phyloP scores from a whole-genome alignment of 495 filamentous ascomycete species.

The Hypoxylon perforatum region DNA sequence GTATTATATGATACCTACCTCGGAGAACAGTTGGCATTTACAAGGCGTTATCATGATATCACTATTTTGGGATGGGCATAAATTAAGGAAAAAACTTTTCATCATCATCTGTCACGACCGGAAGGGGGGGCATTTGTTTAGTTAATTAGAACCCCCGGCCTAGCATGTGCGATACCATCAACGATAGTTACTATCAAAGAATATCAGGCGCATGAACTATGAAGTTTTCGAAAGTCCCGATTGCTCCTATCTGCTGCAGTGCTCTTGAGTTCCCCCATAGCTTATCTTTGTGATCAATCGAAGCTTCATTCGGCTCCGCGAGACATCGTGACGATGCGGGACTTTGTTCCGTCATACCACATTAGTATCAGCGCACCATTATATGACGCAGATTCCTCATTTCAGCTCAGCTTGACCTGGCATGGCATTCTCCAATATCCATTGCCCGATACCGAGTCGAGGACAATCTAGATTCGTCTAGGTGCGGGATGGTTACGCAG shows the following conservation, averaged over 20 bases:
- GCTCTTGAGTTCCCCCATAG: not conserved
- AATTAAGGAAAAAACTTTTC: conserved; percentile 28
- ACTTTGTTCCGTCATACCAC: too few relatives aligned
- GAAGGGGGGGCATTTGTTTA: conserved; percentile 36
- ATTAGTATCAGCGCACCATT: too few relatives aligned
- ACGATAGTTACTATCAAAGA: conserved; percentile 22
- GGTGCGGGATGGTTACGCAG: conserved; percentile 6
- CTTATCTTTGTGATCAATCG: not conserved
- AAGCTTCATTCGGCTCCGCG: not conserved
- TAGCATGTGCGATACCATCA: conserved; percentile 35
- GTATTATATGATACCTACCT: conserved; percentile 35
- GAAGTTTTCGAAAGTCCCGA: conserved; percentile 2
- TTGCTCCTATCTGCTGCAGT: conserved; percentile 8
- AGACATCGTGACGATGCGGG: not conserved
- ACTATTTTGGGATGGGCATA: conserved; percentile 36
- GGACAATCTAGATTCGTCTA: conserved; percentile 16
- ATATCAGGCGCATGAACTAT: conserved; percentile 31
- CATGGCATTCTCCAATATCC: too few relatives aligned
- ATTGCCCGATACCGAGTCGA: not conserved
- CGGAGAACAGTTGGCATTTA: conserved; percentile 44
- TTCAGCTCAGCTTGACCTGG: too few relatives aligned
- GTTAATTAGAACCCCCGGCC: conserved; percentile 26
- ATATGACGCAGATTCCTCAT: too few relatives aligned
- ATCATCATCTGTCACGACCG: conserved; percentile 25
- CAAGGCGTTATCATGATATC: conserved; percentile 43